A percentile compares a stretch with the other conserved stretches of the same genome.
These are phyloP conservation scores for Dissoconium aciculare DNA, from an alignment of 2,329 filamentous ascomycete genomes.

Conservation along the genomic window DNA sequence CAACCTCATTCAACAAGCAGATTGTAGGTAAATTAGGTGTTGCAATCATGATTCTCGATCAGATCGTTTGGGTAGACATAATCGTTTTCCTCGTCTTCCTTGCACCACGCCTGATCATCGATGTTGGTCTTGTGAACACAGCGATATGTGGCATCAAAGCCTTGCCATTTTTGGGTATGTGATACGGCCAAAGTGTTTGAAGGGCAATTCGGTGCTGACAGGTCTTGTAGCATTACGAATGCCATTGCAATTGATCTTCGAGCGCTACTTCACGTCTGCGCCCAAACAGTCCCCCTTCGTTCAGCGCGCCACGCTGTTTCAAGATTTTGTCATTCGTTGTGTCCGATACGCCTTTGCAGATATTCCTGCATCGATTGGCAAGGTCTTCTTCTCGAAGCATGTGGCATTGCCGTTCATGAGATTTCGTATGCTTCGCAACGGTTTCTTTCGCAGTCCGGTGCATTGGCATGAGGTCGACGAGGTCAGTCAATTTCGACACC, in stretches of 20 bases:
- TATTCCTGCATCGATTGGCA: constrained; percentile 52
- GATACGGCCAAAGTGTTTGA: too few species aligned
- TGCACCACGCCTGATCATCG: constrained; percentile 53
- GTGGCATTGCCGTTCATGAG: constrained; percentile 60
- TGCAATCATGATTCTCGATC: constrained; percentile 55
- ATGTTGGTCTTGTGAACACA: constrained; percentile 48
- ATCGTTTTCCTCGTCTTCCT: constrained; percentile 56
- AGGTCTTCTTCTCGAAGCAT: constrained; percentile 62
- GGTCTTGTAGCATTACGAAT: constrained; percentile 39
- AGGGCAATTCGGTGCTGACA: constrained; percentile 1
- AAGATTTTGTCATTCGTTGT: constrained; percentile 62
- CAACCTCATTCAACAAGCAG: too few species aligned
- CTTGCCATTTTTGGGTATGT: constrained; percentile 55
- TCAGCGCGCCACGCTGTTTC: constrained; percentile 55
- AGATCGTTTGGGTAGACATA: constrained; percentile 64
- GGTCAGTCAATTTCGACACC: too few species aligned
- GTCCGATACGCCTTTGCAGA: constrained; percentile 64
- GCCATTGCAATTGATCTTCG: constrained; percentile 43
- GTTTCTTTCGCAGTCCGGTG: constrained; percentile 46
- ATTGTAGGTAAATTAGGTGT: too few species aligned
- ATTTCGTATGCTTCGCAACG: constrained; percentile 62
- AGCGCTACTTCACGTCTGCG: constrained; percentile 38
- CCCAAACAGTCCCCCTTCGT: constrained; percentile 45
- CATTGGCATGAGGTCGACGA: constrained; percentile 47
- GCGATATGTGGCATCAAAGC: constrained; percentile 43